Percentiles rank a stretch among this genome's conserved stretches.
phyloP scores from a whole-genome alignment of 164 flowering plant species.

The Cinnamomum chago region DNA sequence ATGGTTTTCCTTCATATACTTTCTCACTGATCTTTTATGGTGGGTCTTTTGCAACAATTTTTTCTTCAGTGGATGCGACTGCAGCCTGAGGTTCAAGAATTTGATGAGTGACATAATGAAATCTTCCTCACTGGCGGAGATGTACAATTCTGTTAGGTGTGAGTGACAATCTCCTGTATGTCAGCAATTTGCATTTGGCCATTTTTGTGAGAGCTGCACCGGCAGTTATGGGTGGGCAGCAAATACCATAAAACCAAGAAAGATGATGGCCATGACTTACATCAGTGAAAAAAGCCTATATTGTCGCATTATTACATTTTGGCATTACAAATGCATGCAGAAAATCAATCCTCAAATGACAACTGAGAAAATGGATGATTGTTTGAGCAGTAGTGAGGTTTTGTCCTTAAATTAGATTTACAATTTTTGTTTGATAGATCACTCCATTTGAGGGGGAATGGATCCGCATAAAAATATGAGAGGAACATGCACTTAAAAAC shows the following conservation, averaged over 20 bases:
- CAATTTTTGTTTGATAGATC: not conserved
- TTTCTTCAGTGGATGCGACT: slow-evolving; percentile 86
- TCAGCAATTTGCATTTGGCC: not conserved
- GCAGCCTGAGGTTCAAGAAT: slow-evolving; percentile 78
- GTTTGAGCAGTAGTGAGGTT: not conserved
- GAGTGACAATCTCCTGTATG: slow-evolving; percentile 40
- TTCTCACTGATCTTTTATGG: not conserved
- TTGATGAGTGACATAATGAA: slow-evolving; percentile 72
- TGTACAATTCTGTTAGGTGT: slow-evolving; percentile 68
- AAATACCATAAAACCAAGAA: not conserved
- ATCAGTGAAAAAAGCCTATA: not conserved
- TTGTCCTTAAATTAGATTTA: not conserved
- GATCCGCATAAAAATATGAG: no score
- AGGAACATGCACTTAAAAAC: no score
- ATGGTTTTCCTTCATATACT: not conserved
- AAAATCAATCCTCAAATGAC: no score
- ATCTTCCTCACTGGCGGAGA: slow-evolving; percentile 55
- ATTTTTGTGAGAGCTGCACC: not conserved
- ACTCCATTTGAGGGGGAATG: no score
- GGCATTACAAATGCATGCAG: no score
- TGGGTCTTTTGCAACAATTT: not conserved
- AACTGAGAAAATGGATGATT: no score
- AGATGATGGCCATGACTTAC: not conserved
- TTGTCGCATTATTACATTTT: no score
- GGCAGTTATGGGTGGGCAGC: not conserved